These are phyloP conservation scores for Rhizophora apiculata DNA, from an alignment of 345 rosid species.

Conservation along the genomic window DNA sequence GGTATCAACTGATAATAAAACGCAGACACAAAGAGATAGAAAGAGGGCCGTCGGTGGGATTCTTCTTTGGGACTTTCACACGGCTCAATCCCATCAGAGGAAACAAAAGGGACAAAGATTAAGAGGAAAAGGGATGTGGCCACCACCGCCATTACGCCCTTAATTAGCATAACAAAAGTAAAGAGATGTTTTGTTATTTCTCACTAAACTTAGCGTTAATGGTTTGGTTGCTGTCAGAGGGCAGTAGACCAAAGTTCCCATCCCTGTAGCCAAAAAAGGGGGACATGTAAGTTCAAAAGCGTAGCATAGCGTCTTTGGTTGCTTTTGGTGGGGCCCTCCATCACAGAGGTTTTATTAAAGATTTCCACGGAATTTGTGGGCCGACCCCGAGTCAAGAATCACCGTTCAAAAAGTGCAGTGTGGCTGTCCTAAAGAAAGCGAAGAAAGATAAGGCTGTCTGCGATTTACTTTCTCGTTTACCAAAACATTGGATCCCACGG, in stretches of 20 bases:
- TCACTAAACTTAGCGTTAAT: no score
- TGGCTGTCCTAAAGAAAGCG: no score
- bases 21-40: background rate
- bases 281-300: no score
- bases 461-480: no score
- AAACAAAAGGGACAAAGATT: slow-evolving; percentile 1
- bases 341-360: background rate
- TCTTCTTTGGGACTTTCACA: slow-evolving; percentile 18
- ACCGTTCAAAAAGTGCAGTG: no score
- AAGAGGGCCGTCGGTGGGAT: slow-evolving; percentile 39
- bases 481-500: no score
- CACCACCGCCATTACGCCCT: background rate
- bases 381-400: no score
- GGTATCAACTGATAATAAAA: slow-evolving; percentile 6
- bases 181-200: no score
- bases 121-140: slow-evolving; percentile 10
- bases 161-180: background rate
- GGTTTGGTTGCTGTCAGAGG: no score
- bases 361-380: background rate
- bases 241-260: background rate
- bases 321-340: background rate
- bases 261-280: background rate
- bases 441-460: no score
- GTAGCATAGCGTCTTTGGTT: background rate
- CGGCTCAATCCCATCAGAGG: slow-evolving; percentile 6